Evolutionary conservation across 2,329 filamentous ascomycete species (phyloP).

Genomic region (Seiridium cupressi): DNA sequence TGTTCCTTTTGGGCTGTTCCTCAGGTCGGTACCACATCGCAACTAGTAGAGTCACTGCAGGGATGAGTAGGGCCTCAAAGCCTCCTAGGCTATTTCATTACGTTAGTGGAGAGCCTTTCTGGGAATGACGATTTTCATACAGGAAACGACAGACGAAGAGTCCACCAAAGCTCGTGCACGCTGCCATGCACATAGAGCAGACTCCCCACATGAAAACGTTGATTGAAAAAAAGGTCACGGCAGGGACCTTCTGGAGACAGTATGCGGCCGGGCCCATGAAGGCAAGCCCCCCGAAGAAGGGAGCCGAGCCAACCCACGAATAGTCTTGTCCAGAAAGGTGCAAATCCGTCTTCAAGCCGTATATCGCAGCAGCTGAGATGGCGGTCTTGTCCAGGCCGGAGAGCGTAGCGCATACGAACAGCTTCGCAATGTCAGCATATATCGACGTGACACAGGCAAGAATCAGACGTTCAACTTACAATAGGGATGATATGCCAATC

Average conservation of each 20-base stretch:
- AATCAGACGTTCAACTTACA: conserved; percentile 8
- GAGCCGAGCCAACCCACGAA: conserved; percentile 21
- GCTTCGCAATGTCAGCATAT: not conserved
- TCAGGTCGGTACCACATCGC: conserved; percentile 21
- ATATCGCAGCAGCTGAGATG: conserved; percentile 23
- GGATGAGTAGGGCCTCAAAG: conserved; percentile 18
- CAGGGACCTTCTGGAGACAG: conserved; percentile 16
- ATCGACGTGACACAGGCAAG: not conserved
- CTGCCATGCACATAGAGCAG: conserved; percentile 17
- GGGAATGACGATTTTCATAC: not conserved
- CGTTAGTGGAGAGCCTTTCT: too few relatives aligned
- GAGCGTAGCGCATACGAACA: conserved; percentile 15
- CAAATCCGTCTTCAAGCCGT: conserved; percentile 19
- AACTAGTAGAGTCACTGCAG: conserved; percentile 18
- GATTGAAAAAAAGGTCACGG: conserved; percentile 14
- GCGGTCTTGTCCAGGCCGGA: conserved; percentile 20
- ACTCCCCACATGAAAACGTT: conserved; percentile 20
- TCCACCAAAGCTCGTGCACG: conserved; percentile 16
- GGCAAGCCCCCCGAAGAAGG: conserved; percentile 20
- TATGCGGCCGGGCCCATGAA: conserved; percentile 21
- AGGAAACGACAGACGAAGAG: conserved; percentile 20
- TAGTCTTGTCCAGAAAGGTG: conserved; percentile 22
- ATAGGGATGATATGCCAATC: conserved; percentile 28
- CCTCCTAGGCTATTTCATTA: conserved; percentile 9
- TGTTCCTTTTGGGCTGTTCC: conserved; percentile 23